phyloP scores from a whole-genome alignment of 2,329 filamentous ascomycete species.

The Phaeophleospora eucalypticola region DNA sequence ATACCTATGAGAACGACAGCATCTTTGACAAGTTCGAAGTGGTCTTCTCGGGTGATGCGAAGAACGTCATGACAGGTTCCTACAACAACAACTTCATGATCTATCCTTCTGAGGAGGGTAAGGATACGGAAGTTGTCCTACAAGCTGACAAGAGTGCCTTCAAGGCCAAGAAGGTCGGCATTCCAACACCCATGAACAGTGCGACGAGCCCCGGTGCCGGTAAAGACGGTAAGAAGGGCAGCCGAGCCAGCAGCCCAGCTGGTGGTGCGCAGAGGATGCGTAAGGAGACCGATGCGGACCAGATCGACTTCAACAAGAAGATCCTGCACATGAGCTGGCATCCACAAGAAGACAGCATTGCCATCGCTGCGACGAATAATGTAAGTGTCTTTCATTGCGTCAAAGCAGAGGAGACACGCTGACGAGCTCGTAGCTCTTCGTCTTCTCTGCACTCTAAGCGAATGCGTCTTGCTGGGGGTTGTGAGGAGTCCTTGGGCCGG shows the following conservation, averaged over 20 bases:
- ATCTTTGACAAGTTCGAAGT: slow-evolving; percentile 99
- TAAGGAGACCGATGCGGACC: slow-evolving; percentile 97
- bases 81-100: slow-evolving; percentile 99
- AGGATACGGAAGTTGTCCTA: slow-evolving; percentile 93
- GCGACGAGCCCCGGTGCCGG: slow-evolving; percentile 63
- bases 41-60: slow-evolving; percentile 94
- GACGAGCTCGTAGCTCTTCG: slow-evolving; percentile 45
- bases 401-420: slow-evolving; percentile 4
- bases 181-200: slow-evolving; percentile 92
- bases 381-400: slow-evolving; percentile 54
- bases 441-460: slow-evolving; percentile 51
- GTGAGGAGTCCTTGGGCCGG: neutral
- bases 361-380: slow-evolving; percentile 98
- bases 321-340: slow-evolving; percentile 99
- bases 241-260: slow-evolving; percentile 82
- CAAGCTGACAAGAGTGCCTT: slow-evolving; percentile 99
- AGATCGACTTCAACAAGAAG: slow-evolving; percentile 99
- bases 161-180: slow-evolving; percentile 99
- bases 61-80: slow-evolving; percentile 99
- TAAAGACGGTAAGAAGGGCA: slow-evolving; percentile 70
- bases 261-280: slow-evolving; percentile 91
- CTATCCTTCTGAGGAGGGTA: slow-evolving; percentile 91
- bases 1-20: slow-evolving; percentile 98
- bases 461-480: neutral
- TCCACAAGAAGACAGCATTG: slow-evolving; percentile 98